Conservation (phyloP, 768 basidiomycete genomes). For the Boletus reticuloceps region DNA sequence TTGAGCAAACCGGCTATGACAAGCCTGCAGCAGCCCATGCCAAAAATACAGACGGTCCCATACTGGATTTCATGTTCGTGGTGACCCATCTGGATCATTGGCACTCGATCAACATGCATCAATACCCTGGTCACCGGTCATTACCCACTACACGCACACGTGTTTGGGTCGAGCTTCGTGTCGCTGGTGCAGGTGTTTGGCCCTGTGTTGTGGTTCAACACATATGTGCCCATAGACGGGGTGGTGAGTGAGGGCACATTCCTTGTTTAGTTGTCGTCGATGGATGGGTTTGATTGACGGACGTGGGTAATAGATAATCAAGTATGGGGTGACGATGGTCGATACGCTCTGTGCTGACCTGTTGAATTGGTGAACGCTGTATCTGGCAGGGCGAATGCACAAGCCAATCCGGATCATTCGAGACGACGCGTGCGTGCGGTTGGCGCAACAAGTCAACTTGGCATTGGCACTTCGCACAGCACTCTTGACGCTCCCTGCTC, state of each 20-base stretch:
- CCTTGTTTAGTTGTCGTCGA: neutral
- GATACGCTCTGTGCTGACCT: conserved; percentile 88
- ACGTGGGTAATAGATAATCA: conserved; percentile 63
- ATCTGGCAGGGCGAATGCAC: conserved; percentile 95
- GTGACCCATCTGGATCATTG: conserved; percentile 92
- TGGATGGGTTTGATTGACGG: neutral
- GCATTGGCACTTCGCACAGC: conserved; percentile 88
- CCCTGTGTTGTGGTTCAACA: conserved; percentile 96
- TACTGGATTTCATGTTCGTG: conserved; percentile 97
- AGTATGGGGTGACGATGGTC: conserved; percentile 94
- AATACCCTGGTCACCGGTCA: conserved; percentile 88
- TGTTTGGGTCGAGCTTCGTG: conserved; percentile 79
- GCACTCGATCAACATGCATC: conserved; percentile 93
- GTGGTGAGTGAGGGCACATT: conserved; percentile 55
- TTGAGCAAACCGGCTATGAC: conserved; percentile 83
- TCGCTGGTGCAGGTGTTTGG: conserved; percentile 67
- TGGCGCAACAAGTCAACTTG: conserved; percentile 93
- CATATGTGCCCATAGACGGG: conserved; percentile 80
- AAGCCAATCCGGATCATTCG: conserved; percentile 93
- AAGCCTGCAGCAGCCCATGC: conserved; percentile 22
- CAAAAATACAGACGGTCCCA: conserved; percentile 49
- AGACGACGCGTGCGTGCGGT: conserved; percentile 87
- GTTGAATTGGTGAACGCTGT: conserved; percentile 89
- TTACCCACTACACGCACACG: conserved; percentile 84
- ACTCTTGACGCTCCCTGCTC: conserved; percentile 78